Percentiles rank a stretch among this genome's conserved stretches.
phyloP scores from a whole-genome alignment of 2,329 filamentous ascomycete genomes.

The Penicillium sp. region DNA sequence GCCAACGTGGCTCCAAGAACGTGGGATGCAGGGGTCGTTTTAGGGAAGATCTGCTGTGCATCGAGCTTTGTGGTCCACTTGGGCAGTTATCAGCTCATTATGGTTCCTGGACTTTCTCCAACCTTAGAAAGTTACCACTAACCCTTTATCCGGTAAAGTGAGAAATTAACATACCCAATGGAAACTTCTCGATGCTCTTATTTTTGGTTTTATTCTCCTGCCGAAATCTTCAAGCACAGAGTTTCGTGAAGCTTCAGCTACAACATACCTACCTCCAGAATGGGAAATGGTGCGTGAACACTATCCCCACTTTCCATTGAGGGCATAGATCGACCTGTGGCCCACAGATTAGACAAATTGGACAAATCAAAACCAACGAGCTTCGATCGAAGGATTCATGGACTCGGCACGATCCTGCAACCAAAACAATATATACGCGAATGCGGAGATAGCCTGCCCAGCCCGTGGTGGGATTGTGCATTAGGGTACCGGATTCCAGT shows the following conservation, averaged over 20 bases:
- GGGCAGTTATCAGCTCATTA: not conserved
- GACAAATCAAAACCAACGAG: not conserved
- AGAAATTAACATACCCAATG: conserved; percentile 10
- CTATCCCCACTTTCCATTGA: conserved; percentile 3
- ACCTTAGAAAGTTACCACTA: not conserved
- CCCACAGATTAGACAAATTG: not conserved
- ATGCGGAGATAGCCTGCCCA: conserved; percentile 5
- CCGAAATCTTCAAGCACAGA: not conserved
- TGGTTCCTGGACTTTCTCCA: not conserved
- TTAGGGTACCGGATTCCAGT: not conserved
- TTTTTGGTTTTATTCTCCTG: not conserved
- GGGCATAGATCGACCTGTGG: not conserved
- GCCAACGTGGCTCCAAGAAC: conserved; percentile 11
- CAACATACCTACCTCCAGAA: not conserved
- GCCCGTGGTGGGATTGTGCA: not conserved
- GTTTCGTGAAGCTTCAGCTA: not conserved
- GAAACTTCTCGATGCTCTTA: conserved; percentile 15
- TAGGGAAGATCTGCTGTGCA: conserved; percentile 21
- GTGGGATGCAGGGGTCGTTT: conserved; percentile 3
- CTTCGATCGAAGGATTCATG: conserved; percentile 2
- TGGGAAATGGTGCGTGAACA: not conserved
- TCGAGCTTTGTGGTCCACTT: conserved; percentile 1
- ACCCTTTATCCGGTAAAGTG: not conserved
- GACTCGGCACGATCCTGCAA: not conserved
- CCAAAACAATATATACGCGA: not conserved